Conservation (phyloP, 164 flowering plant genomes). For the Magnolia sinica region DNA sequence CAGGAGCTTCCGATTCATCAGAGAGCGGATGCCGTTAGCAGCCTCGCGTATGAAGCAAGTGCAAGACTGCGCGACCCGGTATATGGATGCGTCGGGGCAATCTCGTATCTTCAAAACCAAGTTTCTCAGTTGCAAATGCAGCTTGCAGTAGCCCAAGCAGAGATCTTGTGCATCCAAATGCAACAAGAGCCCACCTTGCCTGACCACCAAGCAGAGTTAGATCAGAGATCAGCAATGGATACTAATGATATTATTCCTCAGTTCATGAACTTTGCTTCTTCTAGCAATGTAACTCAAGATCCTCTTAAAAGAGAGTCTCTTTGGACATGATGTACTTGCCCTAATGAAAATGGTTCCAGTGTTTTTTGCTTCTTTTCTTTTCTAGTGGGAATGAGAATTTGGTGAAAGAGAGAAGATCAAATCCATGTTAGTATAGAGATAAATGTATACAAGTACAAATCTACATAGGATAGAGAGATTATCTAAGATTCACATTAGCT, state of each 20-base stretch:
- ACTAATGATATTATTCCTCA: slow-evolving; percentile 35
- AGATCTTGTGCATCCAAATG: slow-evolving; percentile 79
- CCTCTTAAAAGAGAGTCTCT: slow-evolving; percentile 74
- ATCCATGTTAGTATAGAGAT: no score
- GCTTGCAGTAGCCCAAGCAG: slow-evolving; percentile 74
- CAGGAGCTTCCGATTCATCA: slow-evolving; percentile 64
- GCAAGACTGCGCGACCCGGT: slow-evolving; percentile 67
- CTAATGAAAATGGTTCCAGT: not conserved
- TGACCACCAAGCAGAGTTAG: slow-evolving; percentile 16
- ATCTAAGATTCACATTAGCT: not conserved
- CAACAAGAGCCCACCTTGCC: slow-evolving; percentile 48
- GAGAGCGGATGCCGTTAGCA: slow-evolving; percentile 66
- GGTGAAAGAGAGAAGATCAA: not conserved
- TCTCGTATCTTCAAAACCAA: slow-evolving; percentile 68
- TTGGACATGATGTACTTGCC: slow-evolving; percentile 44
- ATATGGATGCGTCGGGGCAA: slow-evolving; percentile 77
- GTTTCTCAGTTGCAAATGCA: slow-evolving; percentile 75
- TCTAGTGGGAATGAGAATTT: not conserved
- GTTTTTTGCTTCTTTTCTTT: not conserved
- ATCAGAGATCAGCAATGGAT: slow-evolving; percentile 30
- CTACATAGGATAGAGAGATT: slow-evolving; percentile 16
- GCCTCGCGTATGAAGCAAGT: slow-evolving; percentile 68
- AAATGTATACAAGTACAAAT: no score
- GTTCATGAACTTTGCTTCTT: slow-evolving; percentile 44
- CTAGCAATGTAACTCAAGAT: slow-evolving; percentile 65